These are phyloP conservation scores for Juncus effusus DNA, from an alignment of 176 grass and related monocot genomes.

Conservation along the genomic window DNA sequence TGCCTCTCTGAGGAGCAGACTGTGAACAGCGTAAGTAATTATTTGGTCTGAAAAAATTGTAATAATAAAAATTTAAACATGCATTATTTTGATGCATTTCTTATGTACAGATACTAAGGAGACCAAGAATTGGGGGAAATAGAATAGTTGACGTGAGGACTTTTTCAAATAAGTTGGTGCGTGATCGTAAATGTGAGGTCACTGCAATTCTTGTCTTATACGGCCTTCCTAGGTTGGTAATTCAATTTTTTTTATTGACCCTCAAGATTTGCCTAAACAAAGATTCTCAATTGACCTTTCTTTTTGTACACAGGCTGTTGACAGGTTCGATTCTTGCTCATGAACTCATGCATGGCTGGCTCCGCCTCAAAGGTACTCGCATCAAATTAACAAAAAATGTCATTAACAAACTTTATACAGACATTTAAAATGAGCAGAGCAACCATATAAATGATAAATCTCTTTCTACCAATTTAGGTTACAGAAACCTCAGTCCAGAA, in stretches of 20 bases:
- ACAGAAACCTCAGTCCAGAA: conserved; percentile 56
- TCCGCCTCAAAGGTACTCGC: conserved; percentile 79
- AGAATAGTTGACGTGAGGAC: conserved; percentile 73
- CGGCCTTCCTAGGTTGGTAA: conserved; percentile 75
- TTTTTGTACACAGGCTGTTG: conserved; percentile 54
- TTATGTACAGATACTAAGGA: conserved; percentile 55
- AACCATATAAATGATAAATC: neutral
- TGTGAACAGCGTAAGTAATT: conserved; percentile 69
- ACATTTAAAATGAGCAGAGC: neutral
- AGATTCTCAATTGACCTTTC: conserved; percentile 9
- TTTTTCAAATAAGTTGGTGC: conserved; percentile 58
- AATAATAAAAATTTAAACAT: no score
- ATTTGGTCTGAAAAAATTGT: conserved; percentile 13
- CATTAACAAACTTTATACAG: neutral
- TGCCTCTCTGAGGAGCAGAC: conserved; percentile 94
- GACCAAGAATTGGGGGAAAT: conserved; percentile 68
- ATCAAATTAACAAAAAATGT: neutral
- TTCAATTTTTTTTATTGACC: neutral
- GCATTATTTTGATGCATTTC: conserved; percentile 3
- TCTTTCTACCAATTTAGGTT: conserved; percentile 45
- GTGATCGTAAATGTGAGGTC: conserved; percentile 66
- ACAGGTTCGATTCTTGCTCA: conserved; percentile 96
- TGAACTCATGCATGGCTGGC: conserved; percentile 90
- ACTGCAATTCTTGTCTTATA: conserved; percentile 90
- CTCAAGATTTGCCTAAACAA: neutral